Percentiles rank a stretch among this genome's conserved stretches.
phyloP scores from a whole-genome alignment of 2,329 filamentous ascomycete species.

The Thyridium curvatum region DNA sequence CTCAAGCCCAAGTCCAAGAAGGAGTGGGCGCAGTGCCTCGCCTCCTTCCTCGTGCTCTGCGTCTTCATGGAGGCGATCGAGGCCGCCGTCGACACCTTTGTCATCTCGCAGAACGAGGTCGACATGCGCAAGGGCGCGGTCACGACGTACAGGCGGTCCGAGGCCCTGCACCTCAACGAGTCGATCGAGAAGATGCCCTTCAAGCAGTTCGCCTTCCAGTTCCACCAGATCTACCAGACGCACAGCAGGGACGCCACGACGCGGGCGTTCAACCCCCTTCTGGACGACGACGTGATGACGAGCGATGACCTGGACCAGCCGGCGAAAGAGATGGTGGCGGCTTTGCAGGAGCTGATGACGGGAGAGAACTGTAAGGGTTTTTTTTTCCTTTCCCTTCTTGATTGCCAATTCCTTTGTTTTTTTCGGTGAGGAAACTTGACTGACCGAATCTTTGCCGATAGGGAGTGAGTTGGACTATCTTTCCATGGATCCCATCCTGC shows the following conservation, averaged over 20 bases:
- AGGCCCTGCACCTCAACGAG: constrained; percentile 38
- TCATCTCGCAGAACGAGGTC: constrained; percentile 44
- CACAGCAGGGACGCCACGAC: constrained; percentile 41
- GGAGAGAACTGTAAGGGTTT: constrained; percentile 34
- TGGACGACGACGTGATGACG: constrained; percentile 34
- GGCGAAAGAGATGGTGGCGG: constrained; percentile 37
- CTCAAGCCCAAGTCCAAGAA: constrained; percentile 47
- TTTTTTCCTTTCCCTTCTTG: neutral
- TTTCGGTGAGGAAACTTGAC: neutral
- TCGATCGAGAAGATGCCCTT: constrained; percentile 54
- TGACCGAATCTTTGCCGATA: too few species aligned
- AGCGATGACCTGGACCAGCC: constrained; percentile 39
- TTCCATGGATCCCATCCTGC: constrained; percentile 37
- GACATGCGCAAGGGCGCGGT: constrained; percentile 28
- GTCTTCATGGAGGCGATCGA: constrained; percentile 54
- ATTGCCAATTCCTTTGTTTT: neutral
- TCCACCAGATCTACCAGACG: constrained; percentile 54
- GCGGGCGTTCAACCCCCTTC: constrained; percentile 49
- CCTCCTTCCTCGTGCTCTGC: constrained; percentile 49
- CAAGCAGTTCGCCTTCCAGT: constrained; percentile 54
- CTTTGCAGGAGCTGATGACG: constrained; percentile 35
- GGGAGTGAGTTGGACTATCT: constrained; percentile 37
- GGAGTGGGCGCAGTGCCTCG: constrained; percentile 52
- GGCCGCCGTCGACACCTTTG: constrained; percentile 44
- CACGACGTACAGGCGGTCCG: constrained; percentile 30